These are phyloP conservation scores for Dictyostelium citrinum DNA, from an alignment of 78 protist genomes.

Conservation along the genomic window DNA sequence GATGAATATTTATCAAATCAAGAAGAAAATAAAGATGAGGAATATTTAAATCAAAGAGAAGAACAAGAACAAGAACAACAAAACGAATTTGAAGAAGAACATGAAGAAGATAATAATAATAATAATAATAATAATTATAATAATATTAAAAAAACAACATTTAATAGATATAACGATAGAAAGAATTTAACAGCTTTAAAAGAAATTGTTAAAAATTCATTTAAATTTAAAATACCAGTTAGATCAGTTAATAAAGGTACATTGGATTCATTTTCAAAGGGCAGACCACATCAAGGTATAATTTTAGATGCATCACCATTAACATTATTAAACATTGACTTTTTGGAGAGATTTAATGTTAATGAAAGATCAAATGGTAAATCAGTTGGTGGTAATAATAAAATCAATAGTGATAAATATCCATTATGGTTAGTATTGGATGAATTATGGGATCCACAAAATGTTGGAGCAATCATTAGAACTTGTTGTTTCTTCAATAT, in stretches of 20 bases:
- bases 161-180: conserved; percentile 33
- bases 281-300: conserved; percentile 38
- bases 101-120: neutral
- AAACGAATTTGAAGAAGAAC: neutral
- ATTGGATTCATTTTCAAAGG: conserved; percentile 28
- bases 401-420: neutral
- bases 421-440: conserved; percentile 61
- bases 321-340: neutral
- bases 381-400: neutral
- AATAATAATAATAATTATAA: neutral
- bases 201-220: neutral
- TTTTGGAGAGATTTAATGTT: neutral
- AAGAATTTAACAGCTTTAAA: conserved; percentile 30
- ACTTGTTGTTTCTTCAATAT: conserved; percentile 39
- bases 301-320: conserved; percentile 58
- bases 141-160: neutral
- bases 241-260: neutral
- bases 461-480: conserved; percentile 68
- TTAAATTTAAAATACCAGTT: neutral
- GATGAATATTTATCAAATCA: neutral
- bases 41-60: neutral
- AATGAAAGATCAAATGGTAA: neutral
- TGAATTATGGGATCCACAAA: conserved; percentile 76
- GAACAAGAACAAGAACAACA: neutral
- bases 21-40: neutral